Evolutionary conservation across 1,284 basidiomycete genomes (phyloP), one percentile per base, ranked within the genome.

Genomic region (Cryptococcus floricola): DNA sequence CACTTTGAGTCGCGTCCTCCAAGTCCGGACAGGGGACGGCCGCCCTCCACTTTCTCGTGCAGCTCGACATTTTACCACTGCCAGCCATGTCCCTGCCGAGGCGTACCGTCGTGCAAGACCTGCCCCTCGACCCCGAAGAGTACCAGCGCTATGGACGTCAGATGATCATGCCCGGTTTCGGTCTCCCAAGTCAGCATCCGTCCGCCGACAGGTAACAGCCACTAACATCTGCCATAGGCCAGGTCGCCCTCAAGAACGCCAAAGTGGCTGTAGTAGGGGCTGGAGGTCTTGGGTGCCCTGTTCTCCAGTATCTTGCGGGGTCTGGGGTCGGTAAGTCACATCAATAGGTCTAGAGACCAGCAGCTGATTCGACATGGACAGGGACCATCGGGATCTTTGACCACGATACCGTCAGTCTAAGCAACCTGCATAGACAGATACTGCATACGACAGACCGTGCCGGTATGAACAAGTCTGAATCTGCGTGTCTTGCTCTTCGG

Each of bases 201-300:
- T 50, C 44, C 3, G 14, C 39, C 18, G 16, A 53, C 13, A 44
- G 13, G 6, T n/a, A 9, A 34, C 4, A 28, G 10, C 46, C 46
- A 28, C 16, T 25, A 13, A 27, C 39, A 12, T 13, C 7, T 10
- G 13, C 14, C 42, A 31, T 16, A 95, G 93, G 88, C 25, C 96
- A 99, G 77, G 75, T 92, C 19, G 88, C 85, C 66, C 79, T 99
- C 9, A 84, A 85, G 57, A 65, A 79, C 6, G 84, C 92, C 0
- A 86, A 85, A 3, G 86, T 96, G 0, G 85, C 87, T 2, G 90
- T 98, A 1, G 84, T 98, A 4, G 96, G 96, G 18, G 95, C 94
- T 2, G 96, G 96, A 0, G 96, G 95, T 4, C 82, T 99, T 7
- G 96, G 96, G 13, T 98, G 96, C 74, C 95, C 96, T 41, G 89